phyloP scores from a whole-genome alignment of 257 asterid genomes.

The Ilex aquifolium region DNA sequence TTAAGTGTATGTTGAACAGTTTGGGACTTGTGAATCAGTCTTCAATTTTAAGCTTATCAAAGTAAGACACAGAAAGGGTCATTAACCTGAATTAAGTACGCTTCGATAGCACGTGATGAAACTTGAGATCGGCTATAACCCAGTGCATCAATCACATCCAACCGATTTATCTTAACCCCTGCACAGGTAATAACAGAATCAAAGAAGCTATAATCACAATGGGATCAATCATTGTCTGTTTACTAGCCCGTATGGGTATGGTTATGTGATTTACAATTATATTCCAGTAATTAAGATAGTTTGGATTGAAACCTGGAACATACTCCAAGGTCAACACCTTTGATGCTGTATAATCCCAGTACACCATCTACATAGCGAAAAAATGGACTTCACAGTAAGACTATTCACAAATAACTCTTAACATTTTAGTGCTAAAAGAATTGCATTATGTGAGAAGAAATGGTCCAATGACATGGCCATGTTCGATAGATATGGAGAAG shows the following conservation, averaged over 20 bases:
- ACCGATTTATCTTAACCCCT: slow-evolving; percentile 82
- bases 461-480: background rate
- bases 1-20: background rate
- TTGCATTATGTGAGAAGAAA: background rate
- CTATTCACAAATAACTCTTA: slow-evolving; percentile 4
- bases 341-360: slow-evolving; percentile 86
- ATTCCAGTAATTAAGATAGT: background rate
- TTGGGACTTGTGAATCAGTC: background rate
- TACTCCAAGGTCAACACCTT: slow-evolving; percentile 92
- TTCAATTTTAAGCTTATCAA: too few species aligned
- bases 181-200: slow-evolving; percentile 16
- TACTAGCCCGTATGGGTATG: background rate
- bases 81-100: slow-evolving; percentile 83
- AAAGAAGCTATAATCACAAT: slow-evolving; percentile 8
- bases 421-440: background rate
- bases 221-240: background rate
- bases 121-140: slow-evolving; percentile 71
- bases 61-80: background rate
- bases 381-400: slow-evolving; percentile 7
- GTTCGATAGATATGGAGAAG: too few species aligned
- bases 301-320: slow-evolving; percentile 64
- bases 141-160: slow-evolving; percentile 58
- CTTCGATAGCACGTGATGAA: slow-evolving; percentile 90
- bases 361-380: slow-evolving; percentile 52
- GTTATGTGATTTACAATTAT: background rate